Evolutionary conservation across 202 grass and related monocot species (phyloP).

Genomic region (Panicum virgatum): DNA sequence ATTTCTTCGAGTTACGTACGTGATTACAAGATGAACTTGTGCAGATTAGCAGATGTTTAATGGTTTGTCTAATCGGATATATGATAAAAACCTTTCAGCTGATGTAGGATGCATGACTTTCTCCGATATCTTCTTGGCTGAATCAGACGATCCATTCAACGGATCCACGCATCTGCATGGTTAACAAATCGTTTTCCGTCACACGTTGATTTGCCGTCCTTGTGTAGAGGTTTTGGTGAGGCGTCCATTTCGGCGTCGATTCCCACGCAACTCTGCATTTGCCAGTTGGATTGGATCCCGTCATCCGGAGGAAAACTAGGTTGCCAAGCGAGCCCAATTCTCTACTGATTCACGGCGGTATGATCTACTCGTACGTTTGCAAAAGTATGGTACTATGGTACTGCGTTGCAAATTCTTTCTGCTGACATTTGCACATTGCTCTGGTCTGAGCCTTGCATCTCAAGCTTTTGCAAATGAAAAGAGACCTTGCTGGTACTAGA

Average conservation of each 20-base stretch:
- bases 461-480: constrained; percentile 13
- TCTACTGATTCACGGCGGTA: constrained; percentile 7
- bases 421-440: not conserved
- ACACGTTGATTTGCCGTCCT: not conserved
- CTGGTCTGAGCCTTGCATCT: not conserved
- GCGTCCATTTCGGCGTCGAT: constrained; percentile 26
- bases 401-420: not conserved
- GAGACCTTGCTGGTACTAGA: not conserved
- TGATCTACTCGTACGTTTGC: not conserved
- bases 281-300: constrained; percentile 8
- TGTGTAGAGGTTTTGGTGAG: constrained; percentile 12
- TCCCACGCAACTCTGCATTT: not conserved
- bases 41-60: not conserved
- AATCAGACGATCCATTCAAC: not conserved
- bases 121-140: not conserved
- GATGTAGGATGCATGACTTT: not conserved
- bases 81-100: not conserved
- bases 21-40: not conserved
- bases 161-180: not conserved
- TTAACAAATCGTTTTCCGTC: not conserved
- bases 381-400: not conserved
- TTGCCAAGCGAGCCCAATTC: not conserved
- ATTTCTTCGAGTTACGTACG: not conserved
- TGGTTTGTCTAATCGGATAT: not conserved
- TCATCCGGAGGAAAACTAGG: not conserved